Evolutionary conservation across 768 basidiomycete genomes (phyloP), one percentile per base, ranked within the genome.

Genomic region (Termitomyces sp.): DNA sequence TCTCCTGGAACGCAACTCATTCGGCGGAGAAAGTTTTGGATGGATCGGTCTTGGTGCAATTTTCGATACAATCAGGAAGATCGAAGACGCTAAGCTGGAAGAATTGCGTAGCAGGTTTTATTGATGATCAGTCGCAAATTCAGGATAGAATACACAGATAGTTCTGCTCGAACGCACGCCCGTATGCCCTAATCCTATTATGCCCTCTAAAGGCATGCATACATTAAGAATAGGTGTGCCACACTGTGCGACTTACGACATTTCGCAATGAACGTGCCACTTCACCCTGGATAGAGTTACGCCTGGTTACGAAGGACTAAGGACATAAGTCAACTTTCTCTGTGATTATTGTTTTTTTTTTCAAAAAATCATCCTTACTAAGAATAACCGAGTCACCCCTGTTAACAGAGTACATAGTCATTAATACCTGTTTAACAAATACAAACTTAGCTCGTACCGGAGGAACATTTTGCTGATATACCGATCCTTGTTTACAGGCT

Each of bases 391-490:
- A 98, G 73, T 98, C 96, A 24, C 97, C 97, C 46, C 95, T 94
- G 65, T 27, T 46, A 62, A 55, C 50, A 43, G 51, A 53, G 36
- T 56, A n/a, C n/a, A n/a, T n/a, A 40, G 27, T 53, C 53, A 10
- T 57, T 55, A 32, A 59, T 39, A 40, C 14, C n/a, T 33, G 22
- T 37, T 58, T 37, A 40, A 46, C 46, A 45, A 43, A 56, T 30
- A 36, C 2, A 37, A 26, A 9, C 40, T 34, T 45, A 24, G 12
- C 3, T 72, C 85, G 52, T 67, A 90, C 91, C 93, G 83, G 61
- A 98, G 76, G 75, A 96, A 98, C 94, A 99, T 96, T 78, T 98
- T 99, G 72, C 94, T 96, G 72, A 99, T 96, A 79, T 98, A 99
- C 48, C 97, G 84, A 75, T 98, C 97, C 76, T 98, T 98, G 80